phyloP scores from a whole-genome alignment of 371 early-diverging fungal species.

The Zychaea mexicana region DNA sequence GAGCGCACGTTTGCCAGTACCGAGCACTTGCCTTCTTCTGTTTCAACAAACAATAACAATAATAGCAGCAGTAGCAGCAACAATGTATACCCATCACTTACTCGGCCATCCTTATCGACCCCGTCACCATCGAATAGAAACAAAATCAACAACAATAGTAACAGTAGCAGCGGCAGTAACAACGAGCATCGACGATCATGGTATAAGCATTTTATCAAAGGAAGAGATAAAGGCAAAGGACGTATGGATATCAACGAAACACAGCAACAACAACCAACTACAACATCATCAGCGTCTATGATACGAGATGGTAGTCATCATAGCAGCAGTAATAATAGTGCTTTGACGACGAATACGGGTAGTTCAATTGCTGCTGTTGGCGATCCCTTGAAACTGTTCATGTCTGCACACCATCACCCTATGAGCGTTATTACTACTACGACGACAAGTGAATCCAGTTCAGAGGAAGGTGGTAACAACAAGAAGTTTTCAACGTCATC shows the following conservation, averaged over 20 bases:
- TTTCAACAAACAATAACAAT: background rate
- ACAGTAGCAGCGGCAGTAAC: background rate
- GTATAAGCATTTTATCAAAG: slow-evolving; percentile 24
- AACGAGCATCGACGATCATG: slow-evolving; percentile 23
- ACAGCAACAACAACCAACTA: slow-evolving; percentile 13
- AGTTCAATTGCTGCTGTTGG: background rate
- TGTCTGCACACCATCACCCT: background rate
- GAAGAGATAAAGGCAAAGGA: slow-evolving; percentile 20
- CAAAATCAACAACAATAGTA: too few species aligned
- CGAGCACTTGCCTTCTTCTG: slow-evolving; percentile 5
- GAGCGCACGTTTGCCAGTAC: slow-evolving; percentile 6
- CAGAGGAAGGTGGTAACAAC: background rate
- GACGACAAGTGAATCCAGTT: background rate
- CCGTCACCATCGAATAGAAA: slow-evolving; percentile 17
- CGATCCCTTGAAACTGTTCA: background rate
- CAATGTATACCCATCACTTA: slow-evolving; percentile 1
- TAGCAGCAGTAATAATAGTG: background rate
- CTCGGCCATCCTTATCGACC: slow-evolving; percentile 19
- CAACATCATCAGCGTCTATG: slow-evolving; percentile 4
- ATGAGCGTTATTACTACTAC: background rate
- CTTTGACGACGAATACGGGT: background rate
- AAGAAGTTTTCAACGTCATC: background rate
- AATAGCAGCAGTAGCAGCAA: background rate
- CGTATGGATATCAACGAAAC: background rate
- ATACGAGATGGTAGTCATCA: slow-evolving; percentile 11